Evolutionary conservation across 371 early-diverging fungal genomes (phyloP), one percentile per base, ranked within the genome.

Genomic region (Mucor piriformis): DNA sequence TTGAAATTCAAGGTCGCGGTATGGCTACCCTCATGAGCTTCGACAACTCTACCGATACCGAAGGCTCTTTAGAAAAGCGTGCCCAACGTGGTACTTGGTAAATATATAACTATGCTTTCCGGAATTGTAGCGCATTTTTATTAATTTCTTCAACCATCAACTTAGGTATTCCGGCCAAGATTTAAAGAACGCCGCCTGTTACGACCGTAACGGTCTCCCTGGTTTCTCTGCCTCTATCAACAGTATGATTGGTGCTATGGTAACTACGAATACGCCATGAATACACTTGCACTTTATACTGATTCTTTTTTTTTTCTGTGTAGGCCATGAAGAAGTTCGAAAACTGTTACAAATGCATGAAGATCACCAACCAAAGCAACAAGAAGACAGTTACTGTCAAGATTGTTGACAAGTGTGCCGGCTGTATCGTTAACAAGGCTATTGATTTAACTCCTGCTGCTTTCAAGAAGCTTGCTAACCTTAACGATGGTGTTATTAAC

Each of bases 171-270:
- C 63, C 37, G 81, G 81, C 29, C 48, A 40, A 34, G 81, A 77
- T 53, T 65, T 80, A 63, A 75, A 49, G 24, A 73, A 80, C 49
- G 81, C 81, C 50, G 81, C 77, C 44, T 80, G 81, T 65, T 80
- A 80, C 47, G 81, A 64, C 42, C 69, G 77, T 59, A 73, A 73
- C 24, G 77, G 77, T 34, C 73, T 77, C 50, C 72, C 67, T 29
- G 47, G 61, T 24, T 80, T 63, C 61, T 61, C 67, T 63, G 77
- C 81, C 40, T 61, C 66, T 4, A 53, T 64, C 47, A 59, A 75
- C 55, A 67, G 67, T 33, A 66, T 77, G 73, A 75, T 80, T 59
- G 77, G 77, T 58, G 81, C 81, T 25, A 77, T 80, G 81, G 77
- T 77, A 70, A 67, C 10, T 43, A 43, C 15, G n/a, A 4, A 51